Evolutionary conservation across 352 stramenopile genomes (phyloP).

Genomic region (Halophytophthora polymorphica): DNA sequence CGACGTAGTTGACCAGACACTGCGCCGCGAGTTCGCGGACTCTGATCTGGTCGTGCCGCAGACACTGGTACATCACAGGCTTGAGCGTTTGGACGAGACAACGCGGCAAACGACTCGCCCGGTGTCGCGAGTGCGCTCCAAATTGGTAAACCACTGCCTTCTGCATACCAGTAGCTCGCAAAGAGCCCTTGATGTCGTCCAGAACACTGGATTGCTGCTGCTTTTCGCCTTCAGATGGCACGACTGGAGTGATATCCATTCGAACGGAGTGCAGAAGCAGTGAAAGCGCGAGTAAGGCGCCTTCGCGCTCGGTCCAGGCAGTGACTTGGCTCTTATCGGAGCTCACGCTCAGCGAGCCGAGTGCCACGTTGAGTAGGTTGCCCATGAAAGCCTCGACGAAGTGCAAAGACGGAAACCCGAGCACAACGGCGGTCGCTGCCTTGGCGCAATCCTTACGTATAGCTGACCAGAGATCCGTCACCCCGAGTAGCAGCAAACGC

Average conservation of each 20-base stretch:
- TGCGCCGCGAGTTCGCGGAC: slow-evolving; percentile 52
- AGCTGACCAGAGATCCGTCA: slow-evolving; percentile 69
- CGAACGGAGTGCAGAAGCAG: slow-evolving; percentile 33
- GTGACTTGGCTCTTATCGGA: slow-evolving; percentile 22
- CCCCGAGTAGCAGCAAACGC: slow-evolving; percentile 37
- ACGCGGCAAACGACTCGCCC: slow-evolving; percentile 18
- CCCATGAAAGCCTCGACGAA: slow-evolving; percentile 41
- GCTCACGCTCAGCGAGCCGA: slow-evolving; percentile 21
- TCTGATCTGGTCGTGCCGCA: slow-evolving; percentile 56
- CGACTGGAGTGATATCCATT: slow-evolving; percentile 1
- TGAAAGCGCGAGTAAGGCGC: slow-evolving; percentile 39
- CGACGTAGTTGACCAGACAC: slow-evolving; percentile 41
- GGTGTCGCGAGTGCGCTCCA: slow-evolving; percentile 12
- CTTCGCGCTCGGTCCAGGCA: slow-evolving; percentile 46
- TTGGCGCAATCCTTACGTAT: slow-evolving; percentile 53
- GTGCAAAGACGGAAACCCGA: slow-evolving; percentile 25
- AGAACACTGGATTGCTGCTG: slow-evolving; percentile 16
- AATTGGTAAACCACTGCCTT: slow-evolving; percentile 24
- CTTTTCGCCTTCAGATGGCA: background rate
- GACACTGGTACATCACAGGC: slow-evolving; percentile 44
- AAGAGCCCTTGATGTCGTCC: slow-evolving; percentile 25
- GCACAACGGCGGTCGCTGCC: slow-evolving; percentile 14
- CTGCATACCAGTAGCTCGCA: slow-evolving; percentile 3
- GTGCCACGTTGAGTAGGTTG: slow-evolving; percentile 35
- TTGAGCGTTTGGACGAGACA: slow-evolving; percentile 41